Evolutionary conservation across 306 rosid genomes (phyloP).

Genomic region (Herpetospermum pedunculosum): DNA sequence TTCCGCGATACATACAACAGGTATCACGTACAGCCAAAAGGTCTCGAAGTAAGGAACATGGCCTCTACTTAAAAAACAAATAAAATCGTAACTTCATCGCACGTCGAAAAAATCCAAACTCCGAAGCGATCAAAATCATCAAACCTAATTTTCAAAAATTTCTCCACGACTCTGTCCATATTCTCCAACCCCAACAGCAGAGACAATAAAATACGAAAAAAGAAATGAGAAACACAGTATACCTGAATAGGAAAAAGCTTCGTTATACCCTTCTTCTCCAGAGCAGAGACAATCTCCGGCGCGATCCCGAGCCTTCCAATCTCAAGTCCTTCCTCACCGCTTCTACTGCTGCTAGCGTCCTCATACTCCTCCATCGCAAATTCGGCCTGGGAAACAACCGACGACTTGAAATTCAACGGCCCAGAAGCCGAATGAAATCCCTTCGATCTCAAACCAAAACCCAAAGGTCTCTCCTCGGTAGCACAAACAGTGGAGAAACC

Average conservation of each 20-base stretch:
- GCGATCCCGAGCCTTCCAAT: constrained; percentile 65
- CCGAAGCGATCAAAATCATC: background rate
- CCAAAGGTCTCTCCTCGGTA: constrained; percentile 1
- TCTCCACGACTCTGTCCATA: background rate
- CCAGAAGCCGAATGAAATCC: constrained; percentile 36
- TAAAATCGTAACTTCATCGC: background rate
- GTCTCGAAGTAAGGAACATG: background rate
- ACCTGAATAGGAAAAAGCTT: constrained; percentile 97
- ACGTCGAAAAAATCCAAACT: background rate
- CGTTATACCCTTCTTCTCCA: constrained; percentile 64
- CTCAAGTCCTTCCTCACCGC: constrained; percentile 59
- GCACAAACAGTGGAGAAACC: constrained; percentile 7
- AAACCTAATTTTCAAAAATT: background rate
- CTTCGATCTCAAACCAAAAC: constrained; percentile 17
- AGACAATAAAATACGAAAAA: background rate
- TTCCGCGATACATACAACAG: background rate
- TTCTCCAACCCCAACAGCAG: background rate
- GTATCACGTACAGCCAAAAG: background rate
- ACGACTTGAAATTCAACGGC: constrained; percentile 42
- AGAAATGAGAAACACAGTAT: background rate
- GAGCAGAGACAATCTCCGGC: constrained; percentile 61
- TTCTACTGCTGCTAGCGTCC: constrained; percentile 24
- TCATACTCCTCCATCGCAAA: constrained; percentile 52
- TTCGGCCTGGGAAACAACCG: constrained; percentile 32
- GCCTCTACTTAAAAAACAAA: background rate